Evolutionary conservation across 176 grass and related monocot genomes (phyloP).

Genomic region (Carex kokanica): DNA sequence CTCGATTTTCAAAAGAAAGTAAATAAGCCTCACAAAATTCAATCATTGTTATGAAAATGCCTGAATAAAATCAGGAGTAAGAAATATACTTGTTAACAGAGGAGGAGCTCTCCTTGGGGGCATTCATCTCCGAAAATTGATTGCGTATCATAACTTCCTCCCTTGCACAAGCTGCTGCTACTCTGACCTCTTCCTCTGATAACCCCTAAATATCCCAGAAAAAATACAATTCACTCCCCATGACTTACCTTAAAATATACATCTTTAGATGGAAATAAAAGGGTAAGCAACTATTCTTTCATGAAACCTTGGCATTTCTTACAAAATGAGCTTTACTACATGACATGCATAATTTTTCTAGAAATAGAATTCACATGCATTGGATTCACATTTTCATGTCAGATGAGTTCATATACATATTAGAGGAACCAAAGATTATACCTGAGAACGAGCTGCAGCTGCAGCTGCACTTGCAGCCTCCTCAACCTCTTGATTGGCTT

Average conservation of each 20-base stretch:
- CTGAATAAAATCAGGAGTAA: constrained; percentile 1
- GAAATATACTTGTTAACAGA: constrained; percentile 81
- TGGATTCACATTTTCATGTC: not conserved
- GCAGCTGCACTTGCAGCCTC: constrained; percentile 84
- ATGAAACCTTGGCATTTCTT: not conserved
- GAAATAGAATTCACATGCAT: not conserved
- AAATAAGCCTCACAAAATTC: not conserved
- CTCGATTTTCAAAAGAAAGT: too few species aligned
- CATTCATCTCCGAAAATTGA: constrained; percentile 98
- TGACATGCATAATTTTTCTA: not conserved
- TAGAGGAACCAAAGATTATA: constrained; percentile 22
- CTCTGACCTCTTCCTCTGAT: constrained; percentile 91
- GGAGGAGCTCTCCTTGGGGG: constrained; percentile 59
- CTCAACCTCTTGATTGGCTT: constrained; percentile 86
- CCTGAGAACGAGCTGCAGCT: constrained; percentile 81
- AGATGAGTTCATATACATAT: not conserved
- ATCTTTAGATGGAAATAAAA: not conserved
- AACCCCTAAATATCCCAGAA: constrained; percentile 69
- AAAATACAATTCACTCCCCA: not conserved
- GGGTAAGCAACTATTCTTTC: not conserved
- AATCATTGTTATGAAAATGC: constrained; percentile 16
- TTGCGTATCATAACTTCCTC: constrained; percentile 99
- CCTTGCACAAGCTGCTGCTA: constrained; percentile 77
- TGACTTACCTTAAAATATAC: not conserved
- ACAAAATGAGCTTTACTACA: not conserved